Evolutionary conservation across 495 filamentous ascomycete genomes (phyloP), one percentile per base, ranked within the genome.

Genomic region (Hypoxylon lenormandii): DNA sequence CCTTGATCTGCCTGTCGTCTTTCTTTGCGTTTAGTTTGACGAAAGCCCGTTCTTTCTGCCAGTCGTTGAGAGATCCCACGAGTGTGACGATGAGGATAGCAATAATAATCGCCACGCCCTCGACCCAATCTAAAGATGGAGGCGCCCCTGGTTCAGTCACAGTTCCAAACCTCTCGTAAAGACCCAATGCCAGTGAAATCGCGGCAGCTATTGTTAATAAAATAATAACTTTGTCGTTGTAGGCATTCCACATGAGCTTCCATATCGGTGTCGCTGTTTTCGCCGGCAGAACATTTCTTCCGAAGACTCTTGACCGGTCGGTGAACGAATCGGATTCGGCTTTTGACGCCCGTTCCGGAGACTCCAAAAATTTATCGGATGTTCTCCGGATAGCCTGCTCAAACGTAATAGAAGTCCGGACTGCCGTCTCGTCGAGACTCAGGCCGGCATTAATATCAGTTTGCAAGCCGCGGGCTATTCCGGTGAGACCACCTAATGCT

Each of bases 211-310:
- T 79, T 0, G 91, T 91, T 56, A 97, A 81, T 5, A 97, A 78
- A 49, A 94, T 90, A 13, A 95, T 77, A 18, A 95, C 89, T 64
- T 93, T 93, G 76, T 96, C 92, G 50, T 92, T 91, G 69, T 90
- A 92, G 2, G 91, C 91, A 72, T 91, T 89, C 91, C 91, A 95
- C 38, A 91, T 89, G 16, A 94, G 78, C 69, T 86, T 79, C 66
- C 89, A 87, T 49, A 95, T 88, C 23, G 83, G 66, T 70, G 92
- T 93, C 8, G 88, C 74, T 72, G 91, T 92, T 64, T 85, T 86
- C 64, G 87, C 87, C 0, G 92, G 92, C 10, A 96, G 77, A 3
- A 83, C 77, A 64, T 95, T 96, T 54, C 82, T 84, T 36, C 84
- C 86, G 72, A 86, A 95, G 28, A 93, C 82, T 4, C 92, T 86